These are phyloP conservation scores for Ganoderma sp. DNA, from an alignment of 1,284 basidiomycete species.

Conservation along the genomic window DNA sequence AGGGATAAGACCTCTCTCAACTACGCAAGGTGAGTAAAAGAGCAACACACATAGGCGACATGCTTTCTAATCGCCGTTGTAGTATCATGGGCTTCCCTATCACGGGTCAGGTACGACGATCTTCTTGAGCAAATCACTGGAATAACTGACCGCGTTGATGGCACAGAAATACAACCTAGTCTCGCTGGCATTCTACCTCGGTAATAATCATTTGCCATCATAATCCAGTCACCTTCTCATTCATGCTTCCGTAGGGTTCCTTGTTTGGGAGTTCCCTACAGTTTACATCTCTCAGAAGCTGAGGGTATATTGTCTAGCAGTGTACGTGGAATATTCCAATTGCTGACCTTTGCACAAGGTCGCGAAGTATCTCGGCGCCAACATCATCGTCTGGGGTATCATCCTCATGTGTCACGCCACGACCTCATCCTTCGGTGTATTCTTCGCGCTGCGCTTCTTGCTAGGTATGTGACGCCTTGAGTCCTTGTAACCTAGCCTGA, in stretches of 20 bases:
- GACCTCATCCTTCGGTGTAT: slow-evolving; percentile 60
- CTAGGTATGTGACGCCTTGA: slow-evolving; percentile 48
- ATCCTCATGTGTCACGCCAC: slow-evolving; percentile 67
- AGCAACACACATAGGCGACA: background rate
- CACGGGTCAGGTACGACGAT: slow-evolving; percentile 54
- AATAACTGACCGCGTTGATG: background rate
- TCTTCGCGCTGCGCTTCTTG: slow-evolving; percentile 67
- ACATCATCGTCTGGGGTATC: slow-evolving; percentile 67
- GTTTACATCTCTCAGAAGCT: slow-evolving; percentile 64
- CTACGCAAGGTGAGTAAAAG: slow-evolving; percentile 58
- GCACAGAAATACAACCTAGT: slow-evolving; percentile 66
- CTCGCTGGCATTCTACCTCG: slow-evolving; percentile 70
- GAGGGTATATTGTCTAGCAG: slow-evolving; percentile 4
- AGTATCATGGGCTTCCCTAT: slow-evolving; percentile 74
- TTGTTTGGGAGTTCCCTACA: slow-evolving; percentile 70
- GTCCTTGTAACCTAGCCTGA: background rate
- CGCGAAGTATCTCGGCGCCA: slow-evolving; percentile 67
- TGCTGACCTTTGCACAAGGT: slow-evolving; percentile 43
- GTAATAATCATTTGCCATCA: slow-evolving; percentile 37
- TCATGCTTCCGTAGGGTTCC: slow-evolving; percentile 49
- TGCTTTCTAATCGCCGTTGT: background rate
- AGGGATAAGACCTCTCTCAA: slow-evolving; percentile 74
- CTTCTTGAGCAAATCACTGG: background rate
- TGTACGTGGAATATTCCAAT: background rate
- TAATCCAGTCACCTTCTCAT: too few relatives aligned